A percentile compares a stretch with the other conserved stretches of the same genome.
Conservation (phyloP, 805 yeast species). For the Cyberlindnera mrakii region DNA sequence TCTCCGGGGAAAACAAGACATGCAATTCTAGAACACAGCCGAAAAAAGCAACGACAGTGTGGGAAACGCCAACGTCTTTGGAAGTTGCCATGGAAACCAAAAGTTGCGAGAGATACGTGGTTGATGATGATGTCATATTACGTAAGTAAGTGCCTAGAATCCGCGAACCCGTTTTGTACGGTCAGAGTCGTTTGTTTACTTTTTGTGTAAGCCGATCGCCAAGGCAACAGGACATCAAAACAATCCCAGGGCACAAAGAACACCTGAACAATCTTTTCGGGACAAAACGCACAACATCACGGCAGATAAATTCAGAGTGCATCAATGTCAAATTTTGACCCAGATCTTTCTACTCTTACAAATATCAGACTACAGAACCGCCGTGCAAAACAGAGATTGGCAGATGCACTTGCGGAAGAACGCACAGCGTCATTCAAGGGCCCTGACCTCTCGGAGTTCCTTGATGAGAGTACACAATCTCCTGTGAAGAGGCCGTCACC, state of each 20-base stretch:
- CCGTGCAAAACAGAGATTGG: conserved; percentile 12
- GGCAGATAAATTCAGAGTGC: not conserved
- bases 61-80: no score
- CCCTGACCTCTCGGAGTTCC: conserved; percentile 1
- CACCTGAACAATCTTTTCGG: not conserved
- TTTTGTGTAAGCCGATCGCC: not conserved
- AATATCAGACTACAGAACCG: conserved; percentile 16
- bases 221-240: not conserved
- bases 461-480: conserved; percentile 7
- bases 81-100: no score
- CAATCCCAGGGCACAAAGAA: not conserved
- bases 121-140: no score
- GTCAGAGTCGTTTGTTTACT: no score
- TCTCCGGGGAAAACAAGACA: no score
- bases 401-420: conserved; percentile 1
- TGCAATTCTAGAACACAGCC: no score
- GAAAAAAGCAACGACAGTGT: no score
- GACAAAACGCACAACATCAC: not conserved
- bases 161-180: no score
- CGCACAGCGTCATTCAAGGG: conserved; percentile 2
- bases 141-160: no score
- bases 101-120: no score
- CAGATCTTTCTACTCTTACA: conserved; percentile 19
- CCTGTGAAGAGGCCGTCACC: conserved; percentile 11
- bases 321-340: conserved; percentile 5